Percentiles rank a stretch among this genome's conserved stretches.
These are phyloP conservation scores for Sugiyamaella sp. DNA, from an alignment of 1,139 yeast genomes.

Conservation along the genomic window DNA sequence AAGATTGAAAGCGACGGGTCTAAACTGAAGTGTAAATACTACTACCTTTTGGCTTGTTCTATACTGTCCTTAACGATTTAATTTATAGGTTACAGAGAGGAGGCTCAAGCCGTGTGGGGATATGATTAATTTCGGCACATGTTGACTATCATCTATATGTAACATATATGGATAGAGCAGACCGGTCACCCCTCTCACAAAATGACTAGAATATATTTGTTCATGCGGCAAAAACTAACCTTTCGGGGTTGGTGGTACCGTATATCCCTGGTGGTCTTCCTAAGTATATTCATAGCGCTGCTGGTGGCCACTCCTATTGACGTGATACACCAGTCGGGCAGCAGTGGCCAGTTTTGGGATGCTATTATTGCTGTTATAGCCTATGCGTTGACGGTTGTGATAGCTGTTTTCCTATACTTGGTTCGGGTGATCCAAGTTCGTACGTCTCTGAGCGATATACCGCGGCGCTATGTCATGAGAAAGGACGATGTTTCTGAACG, in stretches of 20 bases:
- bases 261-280: conserved; percentile 55
- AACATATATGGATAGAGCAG: not conserved
- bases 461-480: conserved; percentile 72
- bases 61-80: no score
- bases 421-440: conserved; percentile 61
- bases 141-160: no score
- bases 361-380: conserved; percentile 76
- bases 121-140: no score
- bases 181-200: not conserved
- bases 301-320: conserved; percentile 75
- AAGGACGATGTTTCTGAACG: conserved; percentile 62
- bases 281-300: conserved; percentile 57
- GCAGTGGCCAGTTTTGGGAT: conserved; percentile 62
- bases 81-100: no score
- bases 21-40: not conserved
- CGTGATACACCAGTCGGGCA: conserved; percentile 66
- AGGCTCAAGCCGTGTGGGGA: no score
- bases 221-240: conserved; percentile 4
- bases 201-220: not conserved
- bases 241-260: conserved; percentile 49
- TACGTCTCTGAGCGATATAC: conserved; percentile 70
- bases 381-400: conserved; percentile 60
- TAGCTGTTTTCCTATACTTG: conserved; percentile 52
- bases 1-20: not conserved
- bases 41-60: no score